Percentiles rank a stretch among this genome's conserved stretches.
These are phyloP conservation scores for Golubevia pallescens DNA, from an alignment of 1,284 basidiomycete species.

Conservation along the genomic window DNA sequence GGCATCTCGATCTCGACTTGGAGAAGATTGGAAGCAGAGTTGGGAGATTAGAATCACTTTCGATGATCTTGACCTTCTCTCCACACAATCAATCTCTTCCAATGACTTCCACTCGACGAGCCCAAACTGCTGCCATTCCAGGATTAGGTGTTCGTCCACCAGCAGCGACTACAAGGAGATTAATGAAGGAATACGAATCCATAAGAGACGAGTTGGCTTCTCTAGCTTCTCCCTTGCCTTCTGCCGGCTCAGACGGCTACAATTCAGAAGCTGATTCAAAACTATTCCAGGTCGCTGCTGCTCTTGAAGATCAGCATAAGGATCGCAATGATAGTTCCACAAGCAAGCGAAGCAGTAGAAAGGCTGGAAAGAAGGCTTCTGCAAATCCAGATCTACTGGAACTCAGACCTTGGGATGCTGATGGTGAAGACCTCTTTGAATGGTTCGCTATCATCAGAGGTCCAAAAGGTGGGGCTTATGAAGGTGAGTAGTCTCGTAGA, in stretches of 20 bases:
- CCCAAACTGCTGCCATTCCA: neutral
- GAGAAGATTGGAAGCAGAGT: neutral
- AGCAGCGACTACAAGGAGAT: slow-evolving; percentile 21
- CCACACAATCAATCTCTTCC: neutral
- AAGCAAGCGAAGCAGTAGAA: neutral
- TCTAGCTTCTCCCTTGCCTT: slow-evolving; percentile 7
- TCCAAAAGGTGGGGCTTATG: slow-evolving; percentile 29
- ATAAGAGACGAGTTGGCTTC: slow-evolving; percentile 17
- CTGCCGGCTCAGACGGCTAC: slow-evolving; percentile 1
- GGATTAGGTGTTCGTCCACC: slow-evolving; percentile 7
- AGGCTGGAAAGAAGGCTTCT: slow-evolving; percentile 5
- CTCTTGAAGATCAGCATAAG: neutral
- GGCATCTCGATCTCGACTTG: neutral
- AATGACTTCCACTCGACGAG: neutral
- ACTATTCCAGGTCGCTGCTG: neutral
- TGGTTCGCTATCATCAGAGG: slow-evolving; percentile 43
- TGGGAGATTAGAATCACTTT: neutral
- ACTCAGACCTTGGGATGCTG: slow-evolving; percentile 41
- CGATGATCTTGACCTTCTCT: neutral
- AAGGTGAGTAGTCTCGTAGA: slow-evolving; percentile 14
- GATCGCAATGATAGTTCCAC: neutral
- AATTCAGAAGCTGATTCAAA: neutral
- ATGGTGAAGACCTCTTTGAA: slow-evolving; percentile 43
- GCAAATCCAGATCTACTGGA: slow-evolving; percentile 37
- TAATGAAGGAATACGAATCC: slow-evolving; percentile 39